Percentiles rank a stretch among this genome's conserved stretches.
Conservation (phyloP, 257 asterid species). For the Rubia yunnanensis region DNA sequence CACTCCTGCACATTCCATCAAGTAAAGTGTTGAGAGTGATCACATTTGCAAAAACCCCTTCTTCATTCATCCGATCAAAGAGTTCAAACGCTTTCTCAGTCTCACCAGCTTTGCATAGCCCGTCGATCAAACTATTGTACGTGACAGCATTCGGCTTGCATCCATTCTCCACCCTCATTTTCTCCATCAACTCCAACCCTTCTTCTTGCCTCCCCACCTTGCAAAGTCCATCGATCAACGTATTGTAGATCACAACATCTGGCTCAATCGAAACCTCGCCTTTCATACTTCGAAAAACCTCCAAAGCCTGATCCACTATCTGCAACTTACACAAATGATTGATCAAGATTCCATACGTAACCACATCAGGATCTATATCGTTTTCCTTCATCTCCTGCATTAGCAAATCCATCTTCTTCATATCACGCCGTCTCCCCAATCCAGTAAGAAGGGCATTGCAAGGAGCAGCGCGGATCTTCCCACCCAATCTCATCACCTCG, state of each 20-base stretch:
- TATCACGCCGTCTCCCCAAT: constrained; percentile 39
- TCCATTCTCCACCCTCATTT: constrained; percentile 37
- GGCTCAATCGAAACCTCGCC: constrained; percentile 38
- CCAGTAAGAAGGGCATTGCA: constrained; percentile 59
- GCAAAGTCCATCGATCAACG: constrained; percentile 73
- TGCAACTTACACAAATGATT: constrained; percentile 54
- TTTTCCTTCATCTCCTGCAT: constrained; percentile 71
- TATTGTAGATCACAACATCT: constrained; percentile 55
- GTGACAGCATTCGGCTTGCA: constrained; percentile 50
- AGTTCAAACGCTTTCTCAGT: constrained; percentile 46
- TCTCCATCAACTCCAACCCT: constrained; percentile 53
- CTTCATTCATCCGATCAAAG: constrained; percentile 47
- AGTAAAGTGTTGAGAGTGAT: constrained; percentile 51
- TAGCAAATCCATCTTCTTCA: constrained; percentile 54
- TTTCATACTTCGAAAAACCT: constrained; percentile 53
- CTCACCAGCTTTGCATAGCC: constrained; percentile 76
- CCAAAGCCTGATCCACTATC: constrained; percentile 65
- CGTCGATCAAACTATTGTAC: constrained; percentile 49
- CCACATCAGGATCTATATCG: constrained; percentile 43
- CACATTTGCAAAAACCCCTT: constrained; percentile 36
- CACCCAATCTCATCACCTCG: constrained; percentile 37
- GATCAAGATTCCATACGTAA: constrained; percentile 62
- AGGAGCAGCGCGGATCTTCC: constrained; percentile 27
- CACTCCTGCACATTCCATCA: constrained; percentile 63
- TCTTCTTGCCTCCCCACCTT: constrained; percentile 82